Percentiles rank a stretch among this genome's conserved stretches.
Evolutionary conservation across 306 rosid genomes (phyloP).

Genomic region (Malus sylvestris): DNA sequence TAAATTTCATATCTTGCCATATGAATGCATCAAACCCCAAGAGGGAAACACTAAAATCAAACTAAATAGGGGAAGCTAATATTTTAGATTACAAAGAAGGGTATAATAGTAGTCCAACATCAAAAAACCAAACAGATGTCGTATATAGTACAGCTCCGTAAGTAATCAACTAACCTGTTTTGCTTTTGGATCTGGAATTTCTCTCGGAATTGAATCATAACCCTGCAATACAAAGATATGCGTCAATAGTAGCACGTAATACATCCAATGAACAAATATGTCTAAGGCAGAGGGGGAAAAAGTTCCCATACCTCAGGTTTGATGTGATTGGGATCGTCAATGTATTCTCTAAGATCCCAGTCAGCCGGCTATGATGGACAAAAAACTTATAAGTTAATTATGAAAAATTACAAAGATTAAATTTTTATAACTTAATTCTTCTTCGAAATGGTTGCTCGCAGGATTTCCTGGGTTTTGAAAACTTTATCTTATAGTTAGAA

Average conservation of each 20-base stretch:
- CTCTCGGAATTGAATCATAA: slow-evolving; percentile 66
- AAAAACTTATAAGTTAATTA: slow-evolving; percentile 11
- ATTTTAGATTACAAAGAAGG: not conserved
- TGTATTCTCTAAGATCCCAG: slow-evolving; percentile 94
- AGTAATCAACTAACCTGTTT: slow-evolving; percentile 52
- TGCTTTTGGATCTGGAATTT: slow-evolving; percentile 82
- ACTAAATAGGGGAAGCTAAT: not conserved
- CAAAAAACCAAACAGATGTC: not conserved
- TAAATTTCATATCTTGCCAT: not conserved
- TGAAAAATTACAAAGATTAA: not conserved
- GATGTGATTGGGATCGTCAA: slow-evolving; percentile 62
- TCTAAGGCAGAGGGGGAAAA: not conserved
- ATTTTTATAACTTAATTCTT: not conserved
- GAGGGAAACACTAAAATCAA: not conserved
- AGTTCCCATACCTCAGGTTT: slow-evolving; percentile 64
- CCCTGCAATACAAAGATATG: slow-evolving; percentile 49
- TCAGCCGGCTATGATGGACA: slow-evolving; percentile 61
- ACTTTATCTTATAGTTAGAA: slow-evolving; percentile 5
- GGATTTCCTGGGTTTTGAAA: slow-evolving; percentile 3
- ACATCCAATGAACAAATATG: slow-evolving; percentile 15
- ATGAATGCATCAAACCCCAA: not conserved
- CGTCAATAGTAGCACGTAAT: slow-evolving; percentile 7
- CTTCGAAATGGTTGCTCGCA: not conserved
- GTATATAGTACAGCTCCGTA: not conserved
- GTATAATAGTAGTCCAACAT: not conserved